Evolutionary conservation across 2,329 filamentous ascomycete species (phyloP).

Genomic region (Colletotrichum siamense): DNA sequence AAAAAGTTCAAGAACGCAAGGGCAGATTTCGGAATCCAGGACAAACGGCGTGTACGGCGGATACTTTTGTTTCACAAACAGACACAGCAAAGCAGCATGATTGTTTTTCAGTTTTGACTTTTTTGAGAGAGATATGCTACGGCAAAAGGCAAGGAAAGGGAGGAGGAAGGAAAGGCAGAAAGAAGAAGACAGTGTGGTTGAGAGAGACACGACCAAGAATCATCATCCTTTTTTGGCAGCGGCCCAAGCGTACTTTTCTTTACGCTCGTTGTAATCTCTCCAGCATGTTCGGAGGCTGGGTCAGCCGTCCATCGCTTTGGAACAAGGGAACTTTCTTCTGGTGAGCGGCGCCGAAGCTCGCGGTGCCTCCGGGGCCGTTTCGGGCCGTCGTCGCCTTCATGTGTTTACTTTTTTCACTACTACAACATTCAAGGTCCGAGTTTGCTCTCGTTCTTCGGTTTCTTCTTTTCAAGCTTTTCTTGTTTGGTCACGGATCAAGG

Average conservation of each 20-base stretch:
- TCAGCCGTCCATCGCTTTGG: conserved; percentile 34
- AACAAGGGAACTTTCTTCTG: conserved; percentile 12
- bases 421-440: background rate
- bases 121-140: conserved; percentile 23
- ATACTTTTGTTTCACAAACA: conserved; percentile 26
- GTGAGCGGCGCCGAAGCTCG: background rate
- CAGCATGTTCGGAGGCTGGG: conserved; percentile 40
- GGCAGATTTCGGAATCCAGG: conserved; percentile 22
- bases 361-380: conserved; percentile 26
- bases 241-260: conserved; percentile 42
- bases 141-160: conserved; percentile 19
- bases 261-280: conserved; percentile 60
- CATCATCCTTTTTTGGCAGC: conserved; percentile 31
- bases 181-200: background rate
- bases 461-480: background rate
- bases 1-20: conserved; percentile 31
- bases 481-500: background rate
- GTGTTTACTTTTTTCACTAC: conserved; percentile 39
- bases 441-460: conserved; percentile 27
- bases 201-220: conserved; percentile 4
- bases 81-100: conserved; percentile 29
- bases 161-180: background rate
- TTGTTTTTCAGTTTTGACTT: conserved; percentile 29
- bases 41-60: conserved; percentile 32
- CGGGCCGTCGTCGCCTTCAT: conserved; percentile 34